Evolutionary conservation across 257 asterid genomes (phyloP), one percentile per base, ranked within the genome.

Genomic region (Solanum sejunctum): DNA sequence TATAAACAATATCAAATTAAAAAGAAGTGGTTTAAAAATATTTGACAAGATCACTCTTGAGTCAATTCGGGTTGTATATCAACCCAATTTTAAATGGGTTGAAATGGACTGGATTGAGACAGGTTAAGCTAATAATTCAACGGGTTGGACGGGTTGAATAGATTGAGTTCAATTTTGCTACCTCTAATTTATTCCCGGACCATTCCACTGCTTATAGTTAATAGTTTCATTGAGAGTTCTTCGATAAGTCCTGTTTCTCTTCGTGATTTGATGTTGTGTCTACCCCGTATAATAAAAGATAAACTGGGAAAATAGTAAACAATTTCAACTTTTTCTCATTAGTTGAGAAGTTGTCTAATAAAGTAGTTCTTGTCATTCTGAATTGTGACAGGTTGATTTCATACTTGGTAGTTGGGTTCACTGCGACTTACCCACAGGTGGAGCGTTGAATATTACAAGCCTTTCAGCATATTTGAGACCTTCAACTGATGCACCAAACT

Each of bases 401-500:
- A 54, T 93, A 67, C 63, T 95, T 83, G 98, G 97, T 85, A 88
- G 91, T 85, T 96, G 99, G 99, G 85, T 93, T 75, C 94, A 95
- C 88, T 91, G 98, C 93, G 83, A 89, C 89, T 86, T 95, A 85
- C 99, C 99, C 36, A 88, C 97, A 0, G 98, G 97, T 9, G 95
- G 91, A 84, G 90, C 89, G 56, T 86, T 95, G 86, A 93, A 95
- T 91, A 96, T 93, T 36, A 89, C 94, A 26, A 93, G 92, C 89
- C 92, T 96, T 84, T 92, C 95, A 0, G 91, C 93, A 84, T 95
- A 95, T 87, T 83, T 95, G 84, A 93, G 90, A 54, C 79, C 98
- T 80, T 87, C 86, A 8, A 93, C 97, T 3, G 91, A 95, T 87
- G 99, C 98, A 3, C 98, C 99, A 8, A 95, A 96, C 89, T 93